A percentile compares a stretch with the other conserved stretches of the same genome.
Evolutionary conservation across 2,329 filamentous ascomycete genomes (phyloP).

Genomic region (Colletotrichum eremochloae): DNA sequence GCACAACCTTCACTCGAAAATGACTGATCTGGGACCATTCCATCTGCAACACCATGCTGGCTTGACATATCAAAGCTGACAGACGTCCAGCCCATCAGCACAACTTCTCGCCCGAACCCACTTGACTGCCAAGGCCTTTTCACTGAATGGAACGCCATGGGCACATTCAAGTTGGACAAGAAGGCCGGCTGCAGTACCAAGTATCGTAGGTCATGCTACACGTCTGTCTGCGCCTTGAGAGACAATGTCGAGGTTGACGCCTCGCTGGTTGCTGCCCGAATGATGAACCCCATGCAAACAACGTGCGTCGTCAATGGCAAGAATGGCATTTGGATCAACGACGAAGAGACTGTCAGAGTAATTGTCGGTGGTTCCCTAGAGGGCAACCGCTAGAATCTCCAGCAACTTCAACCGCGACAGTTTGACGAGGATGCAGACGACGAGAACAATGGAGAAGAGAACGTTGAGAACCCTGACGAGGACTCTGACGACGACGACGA

Average conservation of each 20-base stretch:
- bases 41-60: background rate
- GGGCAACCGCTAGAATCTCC: background rate
- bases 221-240: slow-evolving; percentile 18
- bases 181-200: background rate
- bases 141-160: slow-evolving; percentile 5
- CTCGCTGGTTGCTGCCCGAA: slow-evolving; percentile 18
- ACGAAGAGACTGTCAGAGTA: background rate
- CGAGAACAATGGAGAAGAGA: background rate
- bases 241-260: background rate
- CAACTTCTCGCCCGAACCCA: background rate
- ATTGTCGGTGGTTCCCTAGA: background rate
- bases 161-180: background rate
- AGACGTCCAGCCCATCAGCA: background rate
- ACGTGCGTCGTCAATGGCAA: slow-evolving; percentile 32
- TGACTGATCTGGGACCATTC: background rate
- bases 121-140: slow-evolving; percentile 24
- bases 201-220: slow-evolving; percentile 10
- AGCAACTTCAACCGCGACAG: background rate
- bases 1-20: too few relatives aligned
- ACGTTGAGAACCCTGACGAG: background rate
- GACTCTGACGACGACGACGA: background rate
- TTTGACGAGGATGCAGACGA: background rate
- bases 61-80: background rate
- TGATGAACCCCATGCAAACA: slow-evolving; percentile 34
- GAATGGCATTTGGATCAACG: slow-evolving; percentile 24